phyloP scores from a whole-genome alignment of 225 moss, liverwort and hornwort species.

The Asterella californica region DNA sequence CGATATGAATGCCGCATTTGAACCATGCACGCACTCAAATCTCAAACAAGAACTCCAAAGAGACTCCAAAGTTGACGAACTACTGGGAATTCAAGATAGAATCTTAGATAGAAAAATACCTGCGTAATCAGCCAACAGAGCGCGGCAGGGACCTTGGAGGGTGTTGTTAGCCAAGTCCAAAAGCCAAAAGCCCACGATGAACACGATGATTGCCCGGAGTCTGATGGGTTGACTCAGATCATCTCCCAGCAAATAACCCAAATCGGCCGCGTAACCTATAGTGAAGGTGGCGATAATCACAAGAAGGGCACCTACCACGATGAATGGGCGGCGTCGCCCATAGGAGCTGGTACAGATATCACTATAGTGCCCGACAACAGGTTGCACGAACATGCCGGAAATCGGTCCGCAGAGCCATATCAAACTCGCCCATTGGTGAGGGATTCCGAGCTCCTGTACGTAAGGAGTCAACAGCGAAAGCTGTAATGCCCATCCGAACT shows the following conservation, averaged over 20 bases:
- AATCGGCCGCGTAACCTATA: constrained; percentile 68
- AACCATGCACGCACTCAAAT: too few species aligned
- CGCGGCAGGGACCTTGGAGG: constrained; percentile 82
- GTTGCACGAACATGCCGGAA: constrained; percentile 88
- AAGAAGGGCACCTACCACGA: constrained; percentile 53
- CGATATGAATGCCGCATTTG: too few species aligned
- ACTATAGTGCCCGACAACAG: constrained; percentile 81
- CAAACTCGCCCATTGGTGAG: constrained; percentile 82
- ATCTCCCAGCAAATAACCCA: constrained; percentile 65
- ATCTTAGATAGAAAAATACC: constrained; percentile 16
- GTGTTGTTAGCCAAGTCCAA: constrained; percentile 88
- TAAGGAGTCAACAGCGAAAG: constrained; percentile 82
- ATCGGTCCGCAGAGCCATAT: constrained; percentile 95
- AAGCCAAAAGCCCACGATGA: constrained; percentile 81
- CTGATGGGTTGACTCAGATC: neutral
- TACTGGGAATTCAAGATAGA: too few species aligned
- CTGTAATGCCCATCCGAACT: constrained; percentile 89
- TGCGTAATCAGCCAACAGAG: constrained; percentile 81
- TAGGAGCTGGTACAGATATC: constrained; percentile 62
- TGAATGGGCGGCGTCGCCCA: constrained; percentile 79
- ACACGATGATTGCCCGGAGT: constrained; percentile 60
- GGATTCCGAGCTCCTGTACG: constrained; percentile 93
- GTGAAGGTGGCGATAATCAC: constrained; percentile 59
- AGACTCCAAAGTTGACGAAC: too few species aligned
- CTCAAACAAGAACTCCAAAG: too few species aligned